These are phyloP conservation scores for Adansonia madagascariensis DNA, from an alignment of 441 rosid species.

Conservation along the genomic window DNA sequence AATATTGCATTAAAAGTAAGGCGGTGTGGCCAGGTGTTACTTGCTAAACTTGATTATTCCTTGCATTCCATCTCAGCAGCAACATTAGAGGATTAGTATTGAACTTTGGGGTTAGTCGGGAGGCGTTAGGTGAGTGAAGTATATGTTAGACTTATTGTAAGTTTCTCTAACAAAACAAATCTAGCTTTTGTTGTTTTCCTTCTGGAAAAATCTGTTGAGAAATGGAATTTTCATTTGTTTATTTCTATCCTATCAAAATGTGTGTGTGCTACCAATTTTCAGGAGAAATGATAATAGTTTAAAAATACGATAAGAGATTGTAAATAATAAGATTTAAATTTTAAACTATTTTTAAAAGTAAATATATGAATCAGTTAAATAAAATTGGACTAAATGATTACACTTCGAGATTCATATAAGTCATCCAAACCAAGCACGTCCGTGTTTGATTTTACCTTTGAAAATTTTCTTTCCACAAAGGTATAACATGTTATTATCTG, in stretches of 20 bases:
- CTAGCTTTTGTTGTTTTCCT: background rate
- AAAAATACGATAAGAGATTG: no score
- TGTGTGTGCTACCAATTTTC: no score
- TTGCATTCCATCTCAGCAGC: background rate
- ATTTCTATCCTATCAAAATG: background rate
- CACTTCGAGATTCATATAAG: background rate
- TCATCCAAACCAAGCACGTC: background rate
- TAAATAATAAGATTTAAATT: no score
- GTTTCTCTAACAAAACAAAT: background rate
- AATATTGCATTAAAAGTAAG: background rate
- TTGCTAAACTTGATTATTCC: background rate
- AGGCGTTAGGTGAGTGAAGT: slow-evolving; percentile 15
- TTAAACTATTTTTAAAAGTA: no score
- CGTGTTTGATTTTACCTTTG: background rate
- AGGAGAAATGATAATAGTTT: no score
- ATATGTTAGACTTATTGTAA: background rate
- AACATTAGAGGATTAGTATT: background rate
- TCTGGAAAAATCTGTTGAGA: background rate
- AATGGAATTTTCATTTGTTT: background rate
- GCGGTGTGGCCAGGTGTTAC: background rate
- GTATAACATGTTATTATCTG: background rate
- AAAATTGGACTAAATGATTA: background rate
- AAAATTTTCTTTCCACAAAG: background rate
- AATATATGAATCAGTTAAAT: background rate
- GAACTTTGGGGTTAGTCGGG: background rate